phyloP scores from a whole-genome alignment of 2,329 filamentous ascomycete species.

The Neoarthrinium moseri region DNA sequence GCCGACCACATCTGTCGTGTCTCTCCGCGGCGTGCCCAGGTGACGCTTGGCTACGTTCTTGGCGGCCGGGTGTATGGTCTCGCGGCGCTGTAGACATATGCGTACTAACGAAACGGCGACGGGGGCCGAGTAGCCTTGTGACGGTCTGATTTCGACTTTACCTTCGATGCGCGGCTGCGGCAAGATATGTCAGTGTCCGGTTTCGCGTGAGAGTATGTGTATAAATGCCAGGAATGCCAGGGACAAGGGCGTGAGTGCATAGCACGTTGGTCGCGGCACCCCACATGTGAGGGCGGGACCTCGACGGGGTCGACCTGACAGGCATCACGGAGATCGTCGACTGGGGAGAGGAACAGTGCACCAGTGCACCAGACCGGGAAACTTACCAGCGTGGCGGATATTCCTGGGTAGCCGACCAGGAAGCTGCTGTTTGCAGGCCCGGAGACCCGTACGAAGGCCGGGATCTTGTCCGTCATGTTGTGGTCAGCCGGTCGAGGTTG shows the following conservation, averaged over 20 bases:
- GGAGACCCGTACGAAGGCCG: constrained; percentile 91
- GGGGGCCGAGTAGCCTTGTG: constrained; percentile 80
- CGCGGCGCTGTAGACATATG: constrained; percentile 88
- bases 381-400: constrained; percentile 93
- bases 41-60: constrained; percentile 93
- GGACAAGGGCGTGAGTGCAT: constrained; percentile 2
- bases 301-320: constrained; percentile 1
- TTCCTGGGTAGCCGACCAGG: constrained; percentile 94
- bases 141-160: constrained; percentile 92
- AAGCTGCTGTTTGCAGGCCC: constrained; percentile 97
- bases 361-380: not conserved
- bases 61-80: constrained; percentile 94
- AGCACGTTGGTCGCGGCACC: constrained; percentile 8
- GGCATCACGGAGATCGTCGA: constrained; percentile 12
- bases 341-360: not conserved
- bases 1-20: constrained; percentile 88
- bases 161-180: constrained; percentile 90
- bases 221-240: constrained; percentile 3
- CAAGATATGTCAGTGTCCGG: constrained; percentile 15
- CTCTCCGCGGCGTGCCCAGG: constrained; percentile 83
- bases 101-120: constrained; percentile 90
- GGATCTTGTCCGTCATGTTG: constrained; percentile 48
- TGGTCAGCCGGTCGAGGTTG: constrained; percentile 11
- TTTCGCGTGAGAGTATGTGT: not conserved
- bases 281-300: constrained; percentile 10